Base-by-base conservation (phyloP, 75 land plant genomes). In the Pseudotsuga menziesii region DNA sequence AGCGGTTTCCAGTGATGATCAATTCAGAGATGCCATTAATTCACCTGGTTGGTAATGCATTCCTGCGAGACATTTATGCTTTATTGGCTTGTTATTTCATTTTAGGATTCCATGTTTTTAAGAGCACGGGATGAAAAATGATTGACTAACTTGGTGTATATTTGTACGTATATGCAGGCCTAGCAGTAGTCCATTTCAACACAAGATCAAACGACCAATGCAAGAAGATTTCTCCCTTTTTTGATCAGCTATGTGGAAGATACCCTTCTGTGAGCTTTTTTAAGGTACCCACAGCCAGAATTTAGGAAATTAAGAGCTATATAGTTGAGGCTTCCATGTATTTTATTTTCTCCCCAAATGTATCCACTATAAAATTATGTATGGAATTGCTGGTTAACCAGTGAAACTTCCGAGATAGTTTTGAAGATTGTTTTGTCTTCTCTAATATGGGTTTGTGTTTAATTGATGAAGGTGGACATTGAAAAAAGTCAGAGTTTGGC, bases 211-310 rank as follows among this genome's bases (percentile, higher is more conserved):
- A 83, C 57, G 75, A 72, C 2, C 82, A 88, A 60, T 85, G 92
- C 77, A 41, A 75, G 61, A 85, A 88, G 72, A 86, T 94, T 57
- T 75, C 92, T 58, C 81, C 92, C 63, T 85, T 84, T 82, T 80
- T 96, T 35, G 89, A 96, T 70, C 72, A 78, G 29, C 80, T 96
- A 4, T 93, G 94, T 72, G 57, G 80, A 23, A 85, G 89, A 70
- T 88, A 93, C 63, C 98, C 94, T 29, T 88, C 88, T 27, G 77
- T 93, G 20, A 94, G 83, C 86, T 96, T 96, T 78, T 73, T 91
- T 44, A 96, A 93, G 98, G 98, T 94, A 90, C 77, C 15, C 23
- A 6, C 54, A 48, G 54, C 12, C 54, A 48, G 9, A 48, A 48
- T 26, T 15, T 4, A 11, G 16, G 52, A 35, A 22, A 73, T 17